Evolutionary conservation across 2,329 filamentous ascomycete species (phyloP), one percentile per base, ranked within the genome.

Genomic region (Akanthomyces muscarius): DNA sequence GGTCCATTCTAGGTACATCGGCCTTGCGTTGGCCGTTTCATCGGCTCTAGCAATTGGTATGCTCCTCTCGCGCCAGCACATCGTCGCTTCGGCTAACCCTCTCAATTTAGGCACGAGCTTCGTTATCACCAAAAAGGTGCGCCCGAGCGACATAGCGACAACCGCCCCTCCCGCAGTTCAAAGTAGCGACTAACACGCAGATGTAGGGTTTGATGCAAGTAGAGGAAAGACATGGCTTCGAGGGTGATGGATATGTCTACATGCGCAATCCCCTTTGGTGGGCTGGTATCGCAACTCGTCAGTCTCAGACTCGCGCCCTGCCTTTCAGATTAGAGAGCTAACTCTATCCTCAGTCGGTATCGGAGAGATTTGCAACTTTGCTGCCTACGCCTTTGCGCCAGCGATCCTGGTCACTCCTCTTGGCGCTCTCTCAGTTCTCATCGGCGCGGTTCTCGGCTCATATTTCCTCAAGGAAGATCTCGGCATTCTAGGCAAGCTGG

Each of bases 381-480:
- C 93, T 57, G 95, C 95, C 66, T 99, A 99, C 75, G 95, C 95
- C 8, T 99, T 98, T 77, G 95, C 95, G 68, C 95, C 95, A 47
- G 96, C 95, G n/a, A 99, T 99, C 76, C 84, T 99, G 60, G 95
- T 99, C 47, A 99, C 95, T 5, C 95, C 95, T 30, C 81, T 99
- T 28, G 95, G 95, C 65, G 95, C 95, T 62, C 83, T 99, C 66
- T 95, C 91, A 73, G 96, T 99, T 63, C 81, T 99, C 68, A 97
- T 99, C 71, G 95, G 92, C 67, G 93, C 95, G 23, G 92, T 99
- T 36, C 79, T 99, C 63, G 94, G 95, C 57, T 93, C 95, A 66
- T 98, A 99, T 76, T 96, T 98, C 74, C 80, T 99, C 66, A 85
- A 92, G 62, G 95, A 99, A 76, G 87, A 91, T 75, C 80, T 99